A percentile compares a stretch with the other conserved stretches of the same genome.
These are phyloP conservation scores for Fusarium aywerte DNA, from an alignment of 2,329 filamentous ascomycete genomes.

Conservation along the genomic window DNA sequence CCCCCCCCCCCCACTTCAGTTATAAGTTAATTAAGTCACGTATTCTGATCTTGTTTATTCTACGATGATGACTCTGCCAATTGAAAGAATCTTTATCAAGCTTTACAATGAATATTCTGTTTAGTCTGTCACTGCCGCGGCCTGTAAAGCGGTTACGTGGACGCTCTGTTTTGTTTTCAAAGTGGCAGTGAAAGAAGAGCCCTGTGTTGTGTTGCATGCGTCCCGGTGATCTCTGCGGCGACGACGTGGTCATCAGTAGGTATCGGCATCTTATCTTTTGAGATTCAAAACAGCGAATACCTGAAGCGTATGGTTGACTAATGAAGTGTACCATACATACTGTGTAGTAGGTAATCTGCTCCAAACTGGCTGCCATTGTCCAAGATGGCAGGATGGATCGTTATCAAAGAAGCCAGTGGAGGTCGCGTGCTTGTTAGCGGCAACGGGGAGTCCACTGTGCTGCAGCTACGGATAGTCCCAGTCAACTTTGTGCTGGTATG, in stretches of 20 bases:
- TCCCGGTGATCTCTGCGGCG: constrained; percentile 10
- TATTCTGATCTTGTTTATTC: constrained; percentile 3
- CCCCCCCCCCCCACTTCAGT: constrained; percentile 14
- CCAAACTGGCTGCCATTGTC: constrained; percentile 1
- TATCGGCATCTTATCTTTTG: not conserved
- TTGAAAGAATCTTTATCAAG: not conserved
- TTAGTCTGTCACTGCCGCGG: not conserved
- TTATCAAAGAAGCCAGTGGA: constrained; percentile 38
- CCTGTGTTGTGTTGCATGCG: not conserved
- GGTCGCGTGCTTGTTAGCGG: constrained; percentile 41
- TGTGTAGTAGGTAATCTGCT: not conserved
- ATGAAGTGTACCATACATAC: not conserved
- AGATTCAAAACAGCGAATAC: not conserved
- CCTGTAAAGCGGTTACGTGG: not conserved
- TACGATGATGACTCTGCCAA: not conserved
- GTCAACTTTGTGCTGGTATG: not conserved
- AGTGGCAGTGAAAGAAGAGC: constrained; percentile 21
- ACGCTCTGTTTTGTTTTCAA: constrained; percentile 22
- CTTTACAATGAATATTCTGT: not conserved
- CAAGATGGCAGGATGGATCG: constrained; percentile 8
- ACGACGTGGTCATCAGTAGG: constrained; percentile 17
- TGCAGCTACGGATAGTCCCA: constrained; percentile 4
- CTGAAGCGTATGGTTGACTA: too few species aligned
- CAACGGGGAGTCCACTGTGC: constrained; percentile 24
- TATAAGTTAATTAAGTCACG: not conserved